Conservation (phyloP, 1,284 basidiomycete species). For the Sporisorium iseilematis-ciliati region DNA sequence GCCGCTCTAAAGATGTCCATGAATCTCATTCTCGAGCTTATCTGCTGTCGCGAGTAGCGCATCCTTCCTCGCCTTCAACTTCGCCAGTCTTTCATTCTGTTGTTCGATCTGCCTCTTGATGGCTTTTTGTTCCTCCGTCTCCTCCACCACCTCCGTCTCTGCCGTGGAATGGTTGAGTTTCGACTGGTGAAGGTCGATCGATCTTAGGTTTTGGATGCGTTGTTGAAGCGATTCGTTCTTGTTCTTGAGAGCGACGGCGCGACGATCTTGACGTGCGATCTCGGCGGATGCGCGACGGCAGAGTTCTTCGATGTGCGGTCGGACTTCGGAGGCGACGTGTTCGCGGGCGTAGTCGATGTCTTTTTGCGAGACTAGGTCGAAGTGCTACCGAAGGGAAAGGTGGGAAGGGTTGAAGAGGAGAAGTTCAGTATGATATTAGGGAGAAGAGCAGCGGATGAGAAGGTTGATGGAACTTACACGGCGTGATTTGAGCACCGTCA, state of each 20-base stretch:
- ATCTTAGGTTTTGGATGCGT: slow-evolving; percentile 31
- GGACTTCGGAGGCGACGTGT: slow-evolving; percentile 46
- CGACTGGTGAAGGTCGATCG: slow-evolving; percentile 38
- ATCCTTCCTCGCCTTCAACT: slow-evolving; percentile 21
- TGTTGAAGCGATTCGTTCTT: slow-evolving; percentile 36
- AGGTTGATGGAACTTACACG: slow-evolving; percentile 21
- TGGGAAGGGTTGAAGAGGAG: no score
- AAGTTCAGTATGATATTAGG: background rate
- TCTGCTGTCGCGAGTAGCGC: slow-evolving; percentile 28
- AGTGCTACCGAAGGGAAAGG: slow-evolving; percentile 19
- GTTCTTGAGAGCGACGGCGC: slow-evolving; percentile 38
- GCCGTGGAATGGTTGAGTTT: slow-evolving; percentile 25
- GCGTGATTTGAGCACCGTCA: slow-evolving; percentile 46
- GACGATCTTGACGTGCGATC: slow-evolving; percentile 38
- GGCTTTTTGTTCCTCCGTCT: slow-evolving; percentile 2
- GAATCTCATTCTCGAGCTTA: slow-evolving; percentile 22
- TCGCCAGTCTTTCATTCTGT: slow-evolving; percentile 4
- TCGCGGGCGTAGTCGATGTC: slow-evolving; percentile 41
- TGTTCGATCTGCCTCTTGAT: slow-evolving; percentile 13
- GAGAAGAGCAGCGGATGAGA: background rate
- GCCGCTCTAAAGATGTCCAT: background rate
- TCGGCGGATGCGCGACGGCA: slow-evolving; percentile 31
- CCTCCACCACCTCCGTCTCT: background rate
- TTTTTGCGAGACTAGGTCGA: slow-evolving; percentile 43
- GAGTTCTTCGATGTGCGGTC: slow-evolving; percentile 48